These are phyloP conservation scores for Ilex paraguariensis DNA, from an alignment of 305 asterid species.

Conservation along the genomic window DNA sequence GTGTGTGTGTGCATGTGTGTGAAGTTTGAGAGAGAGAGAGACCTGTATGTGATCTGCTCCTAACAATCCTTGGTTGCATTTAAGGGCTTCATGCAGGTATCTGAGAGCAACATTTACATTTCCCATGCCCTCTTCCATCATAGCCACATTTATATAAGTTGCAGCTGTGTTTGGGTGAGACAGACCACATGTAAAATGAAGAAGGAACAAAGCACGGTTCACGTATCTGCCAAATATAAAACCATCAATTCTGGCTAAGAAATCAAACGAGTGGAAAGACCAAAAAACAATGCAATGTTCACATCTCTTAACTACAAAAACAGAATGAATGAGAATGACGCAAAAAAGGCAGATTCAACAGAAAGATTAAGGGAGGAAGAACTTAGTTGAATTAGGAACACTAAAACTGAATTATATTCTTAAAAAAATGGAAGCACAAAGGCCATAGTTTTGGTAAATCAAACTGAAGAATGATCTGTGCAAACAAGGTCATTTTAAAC, in stretches of 20 bases:
- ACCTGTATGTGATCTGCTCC: constrained; percentile 99
- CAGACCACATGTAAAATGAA: constrained; percentile 96
- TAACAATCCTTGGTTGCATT: constrained; percentile 83
- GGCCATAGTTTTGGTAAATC: constrained; percentile 1
- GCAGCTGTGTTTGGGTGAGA: constrained; percentile 99
- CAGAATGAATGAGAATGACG: no score
- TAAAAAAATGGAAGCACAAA: no score
- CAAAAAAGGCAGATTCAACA: no score
- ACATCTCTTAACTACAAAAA: no score
- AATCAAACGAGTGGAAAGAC: no score
- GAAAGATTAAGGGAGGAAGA: no score
- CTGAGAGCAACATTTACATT: constrained; percentile 98
- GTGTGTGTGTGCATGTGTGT: constrained; percentile 4
- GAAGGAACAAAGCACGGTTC: constrained; percentile 96
- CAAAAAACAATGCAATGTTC: no score
- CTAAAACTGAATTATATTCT: no score
- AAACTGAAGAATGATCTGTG: background rate
- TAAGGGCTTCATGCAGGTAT: constrained; percentile 98
- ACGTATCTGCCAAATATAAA: constrained; percentile 62
- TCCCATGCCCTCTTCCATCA: constrained; percentile 99
- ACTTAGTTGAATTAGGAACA: no score
- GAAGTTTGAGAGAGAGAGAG: constrained; percentile 22
- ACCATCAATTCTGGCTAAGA: no score
- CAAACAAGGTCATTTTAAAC: constrained; percentile 16
- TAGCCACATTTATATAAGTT: constrained; percentile 96